Evolutionary conservation across 805 yeast genomes (phyloP).

Genomic region (Yueomyces sp.): DNA sequence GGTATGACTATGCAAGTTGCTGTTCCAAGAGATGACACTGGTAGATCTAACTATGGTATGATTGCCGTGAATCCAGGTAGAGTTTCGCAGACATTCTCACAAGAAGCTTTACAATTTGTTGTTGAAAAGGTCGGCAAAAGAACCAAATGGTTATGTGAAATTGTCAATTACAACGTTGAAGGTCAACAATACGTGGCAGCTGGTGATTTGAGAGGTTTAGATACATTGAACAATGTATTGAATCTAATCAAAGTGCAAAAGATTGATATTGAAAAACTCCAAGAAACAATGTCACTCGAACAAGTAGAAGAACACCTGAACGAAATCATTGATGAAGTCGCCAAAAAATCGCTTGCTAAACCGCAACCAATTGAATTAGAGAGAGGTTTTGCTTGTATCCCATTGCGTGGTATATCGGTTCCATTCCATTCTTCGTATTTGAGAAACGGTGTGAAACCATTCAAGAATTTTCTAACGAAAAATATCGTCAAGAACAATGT

Average conservation of each 20-base stretch:
- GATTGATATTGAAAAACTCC: slow-evolving; percentile 81
- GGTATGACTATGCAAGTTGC: slow-evolving; percentile 99
- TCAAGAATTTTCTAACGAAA: slow-evolving; percentile 93
- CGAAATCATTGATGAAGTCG: slow-evolving; percentile 78
- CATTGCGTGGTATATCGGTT: slow-evolving; percentile 97
- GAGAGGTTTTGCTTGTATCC: slow-evolving; percentile 97
- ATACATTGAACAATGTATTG: slow-evolving; percentile 82
- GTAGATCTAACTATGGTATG: slow-evolving; percentile 99
- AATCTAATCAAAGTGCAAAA: slow-evolving; percentile 89
- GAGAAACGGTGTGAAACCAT: slow-evolving; percentile 97
- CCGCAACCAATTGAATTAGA: slow-evolving; percentile 95
- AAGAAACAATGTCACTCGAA: slow-evolving; percentile 69
- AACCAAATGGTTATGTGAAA: slow-evolving; percentile 91
- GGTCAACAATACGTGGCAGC: slow-evolving; percentile 98
- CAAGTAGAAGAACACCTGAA: slow-evolving; percentile 78
- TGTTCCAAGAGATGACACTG: slow-evolving; percentile 89
- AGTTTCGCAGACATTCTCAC: slow-evolving; percentile 76
- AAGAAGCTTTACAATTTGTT: slow-evolving; percentile 87
- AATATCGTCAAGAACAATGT: slow-evolving; percentile 91
- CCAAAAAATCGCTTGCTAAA: slow-evolving; percentile 70
- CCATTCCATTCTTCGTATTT: slow-evolving; percentile 99
- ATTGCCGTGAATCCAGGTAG: slow-evolving; percentile 96
- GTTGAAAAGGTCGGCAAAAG: slow-evolving; percentile 74
- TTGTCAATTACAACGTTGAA: slow-evolving; percentile 96
- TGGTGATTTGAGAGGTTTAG: slow-evolving; percentile 94